Conservation (phyloP, 176 grass and related monocot species). For the Aegilops umbellulata region DNA sequence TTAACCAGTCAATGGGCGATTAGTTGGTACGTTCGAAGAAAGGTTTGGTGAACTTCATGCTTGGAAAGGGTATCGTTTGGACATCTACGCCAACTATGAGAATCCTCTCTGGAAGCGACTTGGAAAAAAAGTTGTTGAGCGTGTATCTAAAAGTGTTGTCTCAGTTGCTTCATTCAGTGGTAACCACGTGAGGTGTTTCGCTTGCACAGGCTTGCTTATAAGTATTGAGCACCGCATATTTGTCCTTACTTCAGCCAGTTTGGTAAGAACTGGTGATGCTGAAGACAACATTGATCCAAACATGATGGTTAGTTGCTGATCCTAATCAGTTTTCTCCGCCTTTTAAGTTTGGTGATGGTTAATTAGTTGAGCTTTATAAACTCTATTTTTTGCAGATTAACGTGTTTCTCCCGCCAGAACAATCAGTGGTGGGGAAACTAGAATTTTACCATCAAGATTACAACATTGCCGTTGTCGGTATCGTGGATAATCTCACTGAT, state of each 20-base stretch:
- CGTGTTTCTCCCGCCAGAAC: constrained; percentile 11
- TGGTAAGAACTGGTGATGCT: background rate
- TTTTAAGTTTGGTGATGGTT: background rate
- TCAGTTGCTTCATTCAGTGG: constrained; percentile 33
- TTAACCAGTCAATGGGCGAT: constrained; percentile 5
- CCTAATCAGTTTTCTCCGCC: background rate
- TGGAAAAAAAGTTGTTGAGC: background rate
- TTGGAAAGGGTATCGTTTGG: constrained; percentile 13
- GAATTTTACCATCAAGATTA: constrained; percentile 15
- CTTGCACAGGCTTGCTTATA: constrained; percentile 31
- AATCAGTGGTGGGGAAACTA: background rate
- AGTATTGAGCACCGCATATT: background rate
- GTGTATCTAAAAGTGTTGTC: constrained; percentile 12
- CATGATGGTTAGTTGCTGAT: background rate
- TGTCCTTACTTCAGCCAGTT: constrained; percentile 31
- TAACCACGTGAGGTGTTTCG: background rate
- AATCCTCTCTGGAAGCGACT: background rate
- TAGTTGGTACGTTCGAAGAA: constrained; percentile 17
- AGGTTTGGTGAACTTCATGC: background rate
- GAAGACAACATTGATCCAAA: background rate
- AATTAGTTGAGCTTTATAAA: background rate
- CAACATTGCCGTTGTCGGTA: constrained; percentile 26
- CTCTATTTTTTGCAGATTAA: constrained; percentile 13
- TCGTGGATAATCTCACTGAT: background rate
- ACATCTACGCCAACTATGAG: background rate